A percentile compares a stretch with the other conserved stretches of the same genome.
Evolutionary conservation across 306 rosid genomes (phyloP).

Genomic region (Urtica urens): DNA sequence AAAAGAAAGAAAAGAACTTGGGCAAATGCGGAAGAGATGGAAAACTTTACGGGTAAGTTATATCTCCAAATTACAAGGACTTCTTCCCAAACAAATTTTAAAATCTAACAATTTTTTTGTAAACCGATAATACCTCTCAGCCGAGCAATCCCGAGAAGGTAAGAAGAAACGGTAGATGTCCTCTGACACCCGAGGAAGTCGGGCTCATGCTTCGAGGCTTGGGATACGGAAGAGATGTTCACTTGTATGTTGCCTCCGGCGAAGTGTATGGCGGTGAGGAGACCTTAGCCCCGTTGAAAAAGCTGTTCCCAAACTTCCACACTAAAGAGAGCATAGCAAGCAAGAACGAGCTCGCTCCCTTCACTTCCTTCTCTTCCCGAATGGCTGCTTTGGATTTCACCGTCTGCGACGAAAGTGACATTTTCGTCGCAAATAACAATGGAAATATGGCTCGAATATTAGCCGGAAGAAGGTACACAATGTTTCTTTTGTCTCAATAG

Average conservation of each 20-base stretch:
- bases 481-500: too few relatives aligned
- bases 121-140: constrained; percentile 29
- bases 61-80: too few relatives aligned
- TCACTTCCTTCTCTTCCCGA: constrained; percentile 74
- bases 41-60: constrained; percentile 68
- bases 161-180: constrained; percentile 81
- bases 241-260: constrained; percentile 89
- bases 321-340: constrained; percentile 66
- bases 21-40: constrained; percentile 70
- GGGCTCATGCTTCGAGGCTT: constrained; percentile 85
- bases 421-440: constrained; percentile 81
- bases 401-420: constrained; percentile 75
- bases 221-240: constrained; percentile 58
- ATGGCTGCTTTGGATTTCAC: constrained; percentile 85
- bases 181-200: constrained; percentile 92
- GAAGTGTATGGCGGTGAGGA: constrained; percentile 77
- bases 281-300: constrained; percentile 64
- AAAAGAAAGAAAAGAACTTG: constrained; percentile 63
- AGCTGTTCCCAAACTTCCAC: constrained; percentile 66
- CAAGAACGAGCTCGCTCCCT: constrained; percentile 60
- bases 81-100: constrained; percentile 7
- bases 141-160: constrained; percentile 62
- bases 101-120: background rate
- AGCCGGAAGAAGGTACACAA: constrained; percentile 90
- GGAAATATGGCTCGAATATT: constrained; percentile 94